These are phyloP conservation scores for Skeletonema grethae DNA, from an alignment of 108 stramenopile genomes.

Conservation along the genomic window DNA sequence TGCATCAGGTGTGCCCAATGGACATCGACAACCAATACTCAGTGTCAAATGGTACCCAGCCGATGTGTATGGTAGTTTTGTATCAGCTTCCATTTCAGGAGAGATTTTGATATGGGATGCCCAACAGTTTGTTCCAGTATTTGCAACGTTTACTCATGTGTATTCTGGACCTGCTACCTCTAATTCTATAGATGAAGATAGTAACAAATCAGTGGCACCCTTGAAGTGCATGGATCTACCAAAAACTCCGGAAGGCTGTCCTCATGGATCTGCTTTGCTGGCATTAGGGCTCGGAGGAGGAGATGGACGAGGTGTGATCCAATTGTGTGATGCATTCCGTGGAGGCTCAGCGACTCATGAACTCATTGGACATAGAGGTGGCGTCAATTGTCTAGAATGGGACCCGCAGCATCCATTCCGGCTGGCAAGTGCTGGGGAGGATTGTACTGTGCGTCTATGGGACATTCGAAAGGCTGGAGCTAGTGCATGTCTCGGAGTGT, in stretches of 20 bases:
- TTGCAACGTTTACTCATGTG: conserved; percentile 23
- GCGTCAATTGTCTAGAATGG: conserved; percentile 69
- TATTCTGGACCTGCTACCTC: background rate
- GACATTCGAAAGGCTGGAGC: conserved; percentile 78
- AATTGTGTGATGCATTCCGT: conserved; percentile 64
- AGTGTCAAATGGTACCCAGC: conserved; percentile 76
- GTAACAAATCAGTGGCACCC: conserved; percentile 9
- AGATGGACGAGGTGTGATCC: conserved; percentile 34
- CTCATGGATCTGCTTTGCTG: conserved; percentile 33
- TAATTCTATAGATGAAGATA: background rate
- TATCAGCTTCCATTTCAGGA: conserved; percentile 64
- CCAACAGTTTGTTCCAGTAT: conserved; percentile 41
- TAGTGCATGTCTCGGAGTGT: conserved; percentile 59
- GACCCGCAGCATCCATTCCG: conserved; percentile 57
- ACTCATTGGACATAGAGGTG: conserved; percentile 64
- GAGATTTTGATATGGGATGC: conserved; percentile 80
- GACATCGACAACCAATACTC: conserved; percentile 56
- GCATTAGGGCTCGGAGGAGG: conserved; percentile 40
- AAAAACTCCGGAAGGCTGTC: conserved; percentile 30
- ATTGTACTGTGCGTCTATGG: conserved; percentile 74
- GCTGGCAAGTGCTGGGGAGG: conserved; percentile 68
- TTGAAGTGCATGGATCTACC: conserved; percentile 42
- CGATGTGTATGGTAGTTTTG: conserved; percentile 67
- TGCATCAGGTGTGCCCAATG: conserved; percentile 40
- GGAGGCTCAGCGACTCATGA: conserved; percentile 72